These are phyloP conservation scores for Fusarium beomiforme DNA, from an alignment of 2,329 filamentous ascomycete genomes.

Conservation along the genomic window DNA sequence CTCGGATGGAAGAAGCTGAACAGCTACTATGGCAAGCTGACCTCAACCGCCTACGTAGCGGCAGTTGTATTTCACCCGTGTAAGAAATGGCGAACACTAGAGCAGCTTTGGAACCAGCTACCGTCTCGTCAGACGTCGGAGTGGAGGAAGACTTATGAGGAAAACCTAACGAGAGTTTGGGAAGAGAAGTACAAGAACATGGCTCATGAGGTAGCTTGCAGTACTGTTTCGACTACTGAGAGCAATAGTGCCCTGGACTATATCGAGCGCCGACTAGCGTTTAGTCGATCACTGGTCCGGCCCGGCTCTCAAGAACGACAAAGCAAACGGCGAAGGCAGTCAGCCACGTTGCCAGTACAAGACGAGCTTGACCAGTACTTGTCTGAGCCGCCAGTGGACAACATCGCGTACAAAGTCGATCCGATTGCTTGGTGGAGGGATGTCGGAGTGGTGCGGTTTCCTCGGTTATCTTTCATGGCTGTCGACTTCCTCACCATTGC, in stretches of 20 bases:
- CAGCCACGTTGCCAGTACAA: not conserved
- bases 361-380: not conserved
- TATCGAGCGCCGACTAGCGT: not conserved
- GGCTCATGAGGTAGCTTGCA: not conserved
- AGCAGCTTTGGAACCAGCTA: not conserved
- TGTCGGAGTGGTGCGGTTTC: not conserved
- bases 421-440: not conserved
- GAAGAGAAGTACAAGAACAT: not conserved
- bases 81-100: not conserved
- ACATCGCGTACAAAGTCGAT: not conserved
- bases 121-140: not conserved
- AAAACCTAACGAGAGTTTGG: not conserved
- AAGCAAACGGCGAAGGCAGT: not conserved
- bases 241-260: not conserved
- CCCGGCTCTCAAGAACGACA: not conserved
- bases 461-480: not conserved
- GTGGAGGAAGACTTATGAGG: not conserved
- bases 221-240: not conserved
- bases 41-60: not conserved
- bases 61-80: not conserved
- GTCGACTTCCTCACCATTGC: not conserved
- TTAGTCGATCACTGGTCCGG: not conserved
- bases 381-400: not conserved
- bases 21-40: not conserved
- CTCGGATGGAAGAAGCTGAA: not conserved